These are phyloP conservation scores for Olyra latifolia DNA, from an alignment of 176 grass and related monocot species.

Conservation along the genomic window DNA sequence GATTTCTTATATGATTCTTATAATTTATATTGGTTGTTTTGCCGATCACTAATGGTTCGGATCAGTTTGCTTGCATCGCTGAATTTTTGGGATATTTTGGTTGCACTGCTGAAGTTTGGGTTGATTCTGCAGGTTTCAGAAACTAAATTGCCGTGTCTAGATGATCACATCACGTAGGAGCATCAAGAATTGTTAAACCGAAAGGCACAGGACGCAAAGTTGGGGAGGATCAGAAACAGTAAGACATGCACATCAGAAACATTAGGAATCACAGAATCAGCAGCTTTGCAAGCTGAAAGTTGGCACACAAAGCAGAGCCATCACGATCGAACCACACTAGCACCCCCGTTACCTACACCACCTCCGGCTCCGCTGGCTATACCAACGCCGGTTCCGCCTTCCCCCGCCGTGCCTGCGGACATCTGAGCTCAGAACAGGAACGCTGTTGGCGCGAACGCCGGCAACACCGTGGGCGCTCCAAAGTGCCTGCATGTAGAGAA, in stretches of 20 bases:
- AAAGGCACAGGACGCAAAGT: background rate
- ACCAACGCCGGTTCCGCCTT: background rate
- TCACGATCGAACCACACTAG: background rate
- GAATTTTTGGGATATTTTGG: too few relatives aligned
- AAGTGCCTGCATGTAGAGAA: slow-evolving; percentile 51
- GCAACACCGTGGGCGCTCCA: slow-evolving; percentile 46
- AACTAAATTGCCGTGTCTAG: background rate
- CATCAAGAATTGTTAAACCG: background rate
- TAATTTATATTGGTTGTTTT: background rate
- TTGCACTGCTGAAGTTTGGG: background rate
- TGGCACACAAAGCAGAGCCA: background rate
- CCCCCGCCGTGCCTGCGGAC: background rate
- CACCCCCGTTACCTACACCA: too few relatives aligned
- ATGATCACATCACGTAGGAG: background rate
- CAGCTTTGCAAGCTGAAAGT: slow-evolving; percentile 25
- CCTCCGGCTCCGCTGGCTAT: background rate
- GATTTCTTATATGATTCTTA: background rate
- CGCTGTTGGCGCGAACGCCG: slow-evolving; percentile 61
- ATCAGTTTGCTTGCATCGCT: background rate
- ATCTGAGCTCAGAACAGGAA: slow-evolving; percentile 62
- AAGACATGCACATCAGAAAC: slow-evolving; percentile 12
- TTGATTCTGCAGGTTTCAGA: background rate
- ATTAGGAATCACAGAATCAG: slow-evolving; percentile 2
- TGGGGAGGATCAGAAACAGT: background rate
- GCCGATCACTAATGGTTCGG: background rate